Base-by-base conservation (phyloP, 345 rosid species). In the Eucalyptus rudis region DNA sequence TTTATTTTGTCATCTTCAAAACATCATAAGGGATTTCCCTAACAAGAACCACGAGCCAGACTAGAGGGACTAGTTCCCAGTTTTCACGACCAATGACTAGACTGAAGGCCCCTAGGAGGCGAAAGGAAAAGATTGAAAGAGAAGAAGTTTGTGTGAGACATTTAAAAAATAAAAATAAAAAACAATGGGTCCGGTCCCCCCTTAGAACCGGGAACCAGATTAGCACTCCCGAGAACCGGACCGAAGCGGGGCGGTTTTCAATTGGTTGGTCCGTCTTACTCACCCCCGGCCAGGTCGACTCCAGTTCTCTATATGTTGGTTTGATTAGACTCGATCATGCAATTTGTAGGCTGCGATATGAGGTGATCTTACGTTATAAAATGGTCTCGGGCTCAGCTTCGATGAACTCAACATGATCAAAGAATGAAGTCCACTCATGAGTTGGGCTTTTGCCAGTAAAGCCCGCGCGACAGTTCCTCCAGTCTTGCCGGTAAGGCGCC, bases 31-130 rank as follows among this genome's bases (percentile, higher is more conserved):
- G n/a, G n/a, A n/a, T n/a, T n/a, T n/a, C n/a, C n/a, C n/a, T n/a
- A n/a, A n/a, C n/a, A n/a, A n/a, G n/a, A n/a, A 56, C 0, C 3
- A 0, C 1, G 58, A 52, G 8, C 5, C 2, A 1, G 2, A 52
- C 0, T 52, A 1, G 58, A 19, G 25, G 58, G 58, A 52, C 24
- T 2, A 19, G 0, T 52, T 52, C 56, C 4, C 3, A 52, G 2
- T 52, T 52, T 52, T 52, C 56, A 1, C 7, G 10, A 52, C 10
- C 2, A 1, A 1, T 2, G 2, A 19, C 56, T 7, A 52, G 56
- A 52, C 24, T 7, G 1, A 52, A 52, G 56, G 56, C 56, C 56
- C 56, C 1, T 19, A 0, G 56, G 62, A 56, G 5, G 62, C 13
- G 5, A 56, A 56, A 56, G 59, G 59, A 56, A 56, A 56, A 56